A percentile compares a stretch with the other conserved stretches of the same genome.
Conservation (phyloP, 441 rosid genomes). For the Geranium incanum region DNA sequence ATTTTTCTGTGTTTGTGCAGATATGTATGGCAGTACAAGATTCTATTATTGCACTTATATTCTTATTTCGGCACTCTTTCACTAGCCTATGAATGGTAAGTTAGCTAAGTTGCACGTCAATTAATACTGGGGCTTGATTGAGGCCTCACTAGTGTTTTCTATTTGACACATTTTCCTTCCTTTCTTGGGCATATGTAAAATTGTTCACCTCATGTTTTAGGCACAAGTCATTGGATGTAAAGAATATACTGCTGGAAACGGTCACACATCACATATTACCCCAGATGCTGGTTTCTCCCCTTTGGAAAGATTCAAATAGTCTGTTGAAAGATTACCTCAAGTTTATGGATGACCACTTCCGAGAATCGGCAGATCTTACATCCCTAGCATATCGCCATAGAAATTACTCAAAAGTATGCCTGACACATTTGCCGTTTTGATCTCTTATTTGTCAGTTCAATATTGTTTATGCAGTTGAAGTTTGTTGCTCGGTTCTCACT, state of each 20-base stretch:
- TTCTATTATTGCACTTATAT: conserved; percentile 79
- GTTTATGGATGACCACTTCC: conserved; percentile 98
- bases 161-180: not conserved
- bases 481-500: not conserved
- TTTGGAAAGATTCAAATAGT: conserved; percentile 61
- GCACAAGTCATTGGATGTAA: conserved; percentile 91
- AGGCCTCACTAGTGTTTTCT: not conserved
- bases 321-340: conserved; percentile 82
- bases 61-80: conserved; percentile 70
- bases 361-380: conserved; percentile 97
- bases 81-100: conserved; percentile 76
- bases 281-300: conserved; percentile 77
- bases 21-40: conserved; percentile 81
- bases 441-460: not conserved
- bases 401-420: conserved; percentile 87
- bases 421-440: conserved; percentile 2
- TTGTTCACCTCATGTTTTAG: conserved; percentile 31
- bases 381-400: conserved; percentile 96
- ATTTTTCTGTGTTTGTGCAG: conserved; percentile 35
- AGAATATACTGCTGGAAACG: conserved; percentile 94
- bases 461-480: not conserved
- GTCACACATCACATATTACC: conserved; percentile 83
- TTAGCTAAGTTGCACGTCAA: not conserved
- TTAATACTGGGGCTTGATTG: conserved; percentile 14
- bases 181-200: conserved; percentile 19